Percentiles rank a stretch among this genome's conserved stretches.
Evolutionary conservation across 768 basidiomycete species (phyloP).

Genomic region (Boletellus ananas): DNA sequence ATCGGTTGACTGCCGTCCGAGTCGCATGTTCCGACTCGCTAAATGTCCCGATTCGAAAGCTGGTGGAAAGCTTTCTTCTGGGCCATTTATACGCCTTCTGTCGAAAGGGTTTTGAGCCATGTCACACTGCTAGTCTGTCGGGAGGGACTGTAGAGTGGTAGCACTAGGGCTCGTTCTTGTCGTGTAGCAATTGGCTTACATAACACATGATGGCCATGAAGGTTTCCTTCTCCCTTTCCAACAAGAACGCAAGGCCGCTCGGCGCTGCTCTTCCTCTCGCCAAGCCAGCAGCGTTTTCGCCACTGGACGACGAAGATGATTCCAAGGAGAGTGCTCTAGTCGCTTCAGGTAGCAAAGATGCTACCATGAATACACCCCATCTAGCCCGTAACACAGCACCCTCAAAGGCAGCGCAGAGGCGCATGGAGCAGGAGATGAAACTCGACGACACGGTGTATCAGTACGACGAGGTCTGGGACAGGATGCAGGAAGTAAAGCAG

Average conservation of each 20-base stretch:
- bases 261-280: conserved; percentile 49
- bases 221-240: conserved; percentile 79
- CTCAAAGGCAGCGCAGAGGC: conserved; percentile 64
- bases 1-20: conserved; percentile 53
- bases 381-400: conserved; percentile 56
- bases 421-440: conserved; percentile 73
- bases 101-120: conserved; percentile 67
- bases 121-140: too few species aligned
- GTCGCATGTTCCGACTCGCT: conserved; percentile 33
- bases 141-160: too few species aligned
- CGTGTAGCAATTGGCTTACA: conserved; percentile 17
- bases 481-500: conserved; percentile 84
- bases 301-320: conserved; percentile 59
- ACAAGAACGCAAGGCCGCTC: conserved; percentile 53
- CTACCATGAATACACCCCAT: conserved; percentile 49
- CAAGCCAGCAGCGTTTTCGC: conserved; percentile 59
- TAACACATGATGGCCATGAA: conserved; percentile 53
- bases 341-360: conserved; percentile 38
- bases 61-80: conserved; percentile 76
- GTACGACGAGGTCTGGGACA: conserved; percentile 96
- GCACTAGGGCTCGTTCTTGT: too few species aligned
- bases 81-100: conserved; percentile 86
- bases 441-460: conserved; percentile 84
- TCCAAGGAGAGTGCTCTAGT: conserved; percentile 46
- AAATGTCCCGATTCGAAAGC: conserved; percentile 41